Percentiles rank a stretch among this genome's conserved stretches.
Conservation (phyloP, 345 rosid species). For the Excoecaria cochinchinensis region DNA sequence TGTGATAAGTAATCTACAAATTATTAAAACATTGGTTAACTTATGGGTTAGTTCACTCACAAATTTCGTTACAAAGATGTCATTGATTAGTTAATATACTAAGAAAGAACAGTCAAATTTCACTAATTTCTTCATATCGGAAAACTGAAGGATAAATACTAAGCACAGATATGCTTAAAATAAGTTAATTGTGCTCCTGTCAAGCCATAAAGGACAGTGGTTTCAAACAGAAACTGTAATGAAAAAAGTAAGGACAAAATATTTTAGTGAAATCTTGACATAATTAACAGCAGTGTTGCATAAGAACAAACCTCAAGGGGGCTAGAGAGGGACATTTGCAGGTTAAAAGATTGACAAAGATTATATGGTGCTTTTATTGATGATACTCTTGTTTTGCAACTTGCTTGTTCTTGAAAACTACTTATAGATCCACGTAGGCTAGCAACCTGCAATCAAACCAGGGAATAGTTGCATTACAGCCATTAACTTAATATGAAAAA, state of each 20-base stretch:
- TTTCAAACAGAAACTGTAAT: no score
- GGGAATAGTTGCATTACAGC: not conserved
- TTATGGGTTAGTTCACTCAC: not conserved
- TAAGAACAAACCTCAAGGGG: conserved; percentile 57
- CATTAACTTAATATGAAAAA: not conserved
- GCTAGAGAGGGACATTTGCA: conserved; percentile 69
- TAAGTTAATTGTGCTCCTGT: not conserved
- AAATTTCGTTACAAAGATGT: not conserved
- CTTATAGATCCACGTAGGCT: conserved; percentile 92
- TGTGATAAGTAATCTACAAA: conserved; percentile 68
- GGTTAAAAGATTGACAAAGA: conserved; percentile 70
- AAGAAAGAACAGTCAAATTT: not conserved
- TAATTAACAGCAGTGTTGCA: not conserved
- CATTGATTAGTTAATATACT: not conserved
- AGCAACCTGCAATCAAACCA: conserved; percentile 63
- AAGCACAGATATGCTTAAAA: not conserved
- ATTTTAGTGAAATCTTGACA: not conserved
- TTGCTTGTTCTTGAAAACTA: conserved; percentile 98
- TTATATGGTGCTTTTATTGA: conserved; percentile 66
- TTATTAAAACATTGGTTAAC: conserved; percentile 1
- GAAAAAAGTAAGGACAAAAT: not conserved
- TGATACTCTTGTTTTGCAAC: conserved; percentile 62
- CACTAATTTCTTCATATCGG: not conserved
- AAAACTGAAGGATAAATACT: not conserved
- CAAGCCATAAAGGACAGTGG: no score